Base-by-base conservation (phyloP, 1,284 basidiomycete genomes). In the Naganishia albida region DNA sequence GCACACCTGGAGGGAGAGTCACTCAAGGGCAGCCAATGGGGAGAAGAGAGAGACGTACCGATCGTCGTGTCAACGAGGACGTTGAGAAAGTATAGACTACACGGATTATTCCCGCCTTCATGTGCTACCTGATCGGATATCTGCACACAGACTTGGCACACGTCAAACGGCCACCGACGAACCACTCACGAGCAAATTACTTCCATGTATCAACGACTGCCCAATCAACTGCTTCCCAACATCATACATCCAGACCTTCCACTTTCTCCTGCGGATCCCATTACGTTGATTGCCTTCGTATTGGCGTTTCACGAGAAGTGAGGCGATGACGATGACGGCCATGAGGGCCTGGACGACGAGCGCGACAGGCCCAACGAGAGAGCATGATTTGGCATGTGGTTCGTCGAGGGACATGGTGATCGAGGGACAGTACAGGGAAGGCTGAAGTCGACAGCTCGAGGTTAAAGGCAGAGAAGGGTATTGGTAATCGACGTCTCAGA, bases 31-130 rank as follows among this genome's bases (percentile, higher is more conserved):
- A 25, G 15, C 20, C 15, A 2, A 34, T 15, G 13, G 13, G 23
- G 6, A 30, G 30, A 30, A 34, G 18, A 55, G 7, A 8, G 8
- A 8, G 43, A 30, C 16, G 16, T 77, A 89, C 92, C 94, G 63
- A 95, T 80, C 0, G 94, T 97, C 20, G 94, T 97, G 79, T 99
- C 95, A 68, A 98, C 83, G 39, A 95, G 82, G 63, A 99, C 90
- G 75, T 98, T 95, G 65, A 97, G 85, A 76, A 97, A 96, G 80
- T 98, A 97, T 67, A 87, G 85, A 18, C 90, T 88, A 74, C 93
- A 96, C 4, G 93, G 90, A 75, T 95, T 94, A 56, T 85, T 84
- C 18, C 86, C 81, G 1, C 84, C 84, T 52, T 85, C 83, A 50
- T 86, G 80, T 49, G 65, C 91, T 43, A 81, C 76, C 15, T 80